Evolutionary conservation across 306 rosid species (phyloP).

Genomic region (Styphnolobium japonicum): DNA sequence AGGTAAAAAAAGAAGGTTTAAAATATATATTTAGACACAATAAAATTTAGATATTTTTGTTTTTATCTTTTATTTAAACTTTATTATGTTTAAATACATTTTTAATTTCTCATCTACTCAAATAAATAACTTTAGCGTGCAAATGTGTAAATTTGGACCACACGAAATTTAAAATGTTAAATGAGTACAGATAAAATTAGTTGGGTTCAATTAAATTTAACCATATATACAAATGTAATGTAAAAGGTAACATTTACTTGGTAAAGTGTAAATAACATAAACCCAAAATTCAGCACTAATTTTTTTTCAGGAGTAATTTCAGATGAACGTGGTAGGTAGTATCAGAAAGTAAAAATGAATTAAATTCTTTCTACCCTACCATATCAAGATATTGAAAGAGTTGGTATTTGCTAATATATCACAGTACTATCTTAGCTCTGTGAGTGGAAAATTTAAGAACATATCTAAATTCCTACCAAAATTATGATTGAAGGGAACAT

Average conservation of each 20-base stretch:
- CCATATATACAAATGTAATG: neutral
- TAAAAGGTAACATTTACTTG: neutral
- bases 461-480: conserved; percentile 12
- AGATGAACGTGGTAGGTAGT: neutral
- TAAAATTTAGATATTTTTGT: too few relatives aligned
- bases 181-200: neutral
- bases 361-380: neutral
- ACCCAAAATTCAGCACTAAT: neutral
- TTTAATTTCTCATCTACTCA: neutral
- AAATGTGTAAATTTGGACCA: neutral
- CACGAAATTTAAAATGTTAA: neutral
- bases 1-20: neutral
- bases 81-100: neutral
- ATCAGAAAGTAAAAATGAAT: neutral
- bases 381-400: neutral
- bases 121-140: neutral
- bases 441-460: neutral
- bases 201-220: neutral
- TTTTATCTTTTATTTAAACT: too few relatives aligned
- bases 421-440: neutral
- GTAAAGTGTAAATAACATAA: neutral
- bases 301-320: neutral
- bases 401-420: neutral
- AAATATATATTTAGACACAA: too few relatives aligned
- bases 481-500: conserved; percentile 9